These are phyloP conservation scores for Entophlyctis luteolus DNA, from an alignment of 192 early-diverging fungal species.

Conservation along the genomic window DNA sequence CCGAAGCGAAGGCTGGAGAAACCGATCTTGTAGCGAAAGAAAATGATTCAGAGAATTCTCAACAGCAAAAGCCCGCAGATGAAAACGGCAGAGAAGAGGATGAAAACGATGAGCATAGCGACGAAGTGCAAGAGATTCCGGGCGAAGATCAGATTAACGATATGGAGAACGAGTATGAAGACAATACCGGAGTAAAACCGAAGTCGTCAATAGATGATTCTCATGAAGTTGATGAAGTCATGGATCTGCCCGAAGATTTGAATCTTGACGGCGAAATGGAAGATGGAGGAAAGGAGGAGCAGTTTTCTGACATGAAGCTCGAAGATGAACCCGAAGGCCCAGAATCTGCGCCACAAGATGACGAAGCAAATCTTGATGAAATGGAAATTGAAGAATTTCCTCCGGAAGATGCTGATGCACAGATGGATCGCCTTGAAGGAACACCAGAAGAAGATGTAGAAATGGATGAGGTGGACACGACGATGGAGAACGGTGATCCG, in stretches of 20 bases:
- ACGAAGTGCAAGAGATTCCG: slow-evolving; percentile 35
- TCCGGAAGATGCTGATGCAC: slow-evolving; percentile 37
- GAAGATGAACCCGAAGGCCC: slow-evolving; percentile 43
- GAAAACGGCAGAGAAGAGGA: slow-evolving; percentile 45
- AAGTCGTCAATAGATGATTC: slow-evolving; percentile 30
- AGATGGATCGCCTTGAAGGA: slow-evolving; percentile 27
- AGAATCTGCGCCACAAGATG: slow-evolving; percentile 32
- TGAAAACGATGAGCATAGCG: slow-evolving; percentile 35
- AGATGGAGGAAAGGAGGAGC: slow-evolving; percentile 48
- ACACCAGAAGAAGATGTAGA: slow-evolving; percentile 29
- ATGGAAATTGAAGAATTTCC: slow-evolving; percentile 38
- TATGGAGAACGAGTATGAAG: slow-evolving; percentile 43
- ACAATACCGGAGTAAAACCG: slow-evolving; percentile 43
- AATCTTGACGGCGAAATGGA: slow-evolving; percentile 49
- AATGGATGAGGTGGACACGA: slow-evolving; percentile 30
- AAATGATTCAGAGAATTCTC: slow-evolving; percentile 44
- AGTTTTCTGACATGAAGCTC: slow-evolving; percentile 48
- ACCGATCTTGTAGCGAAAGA: slow-evolving; percentile 48
- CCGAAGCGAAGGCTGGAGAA: slow-evolving; percentile 37
- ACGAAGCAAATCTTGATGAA: slow-evolving; percentile 26
- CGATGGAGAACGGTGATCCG: slow-evolving; percentile 40
- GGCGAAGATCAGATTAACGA: slow-evolving; percentile 38
- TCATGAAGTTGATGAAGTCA: slow-evolving; percentile 61
- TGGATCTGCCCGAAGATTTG: slow-evolving; percentile 75
- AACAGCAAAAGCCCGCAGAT: slow-evolving; percentile 40